phyloP scores from a whole-genome alignment of 345 rosid species.

The Populus simonii region DNA sequence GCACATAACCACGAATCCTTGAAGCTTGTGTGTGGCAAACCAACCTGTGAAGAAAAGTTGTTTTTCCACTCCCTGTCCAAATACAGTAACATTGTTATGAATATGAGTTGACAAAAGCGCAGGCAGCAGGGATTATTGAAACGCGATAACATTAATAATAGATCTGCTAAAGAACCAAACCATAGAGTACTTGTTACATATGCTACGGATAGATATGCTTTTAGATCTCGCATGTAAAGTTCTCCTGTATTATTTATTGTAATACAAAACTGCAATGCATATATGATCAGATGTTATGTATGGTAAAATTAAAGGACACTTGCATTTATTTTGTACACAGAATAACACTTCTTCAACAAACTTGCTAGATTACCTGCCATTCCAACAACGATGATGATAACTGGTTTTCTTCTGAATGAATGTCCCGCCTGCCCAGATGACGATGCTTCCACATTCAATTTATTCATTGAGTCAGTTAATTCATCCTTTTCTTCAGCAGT shows the following conservation, averaged over 20 bases:
- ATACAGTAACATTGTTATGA: neutral
- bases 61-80: constrained; percentile 68
- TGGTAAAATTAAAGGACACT: no score
- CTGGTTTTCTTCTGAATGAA: constrained; percentile 67
- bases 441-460: constrained; percentile 38
- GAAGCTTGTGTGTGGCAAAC: constrained; percentile 68
- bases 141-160: neutral
- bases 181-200: no score
- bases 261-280: no score
- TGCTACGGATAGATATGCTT: no score
- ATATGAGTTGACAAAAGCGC: neutral
- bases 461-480: constrained; percentile 54
- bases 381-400: constrained; percentile 68
- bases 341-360: neutral
- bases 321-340: neutral
- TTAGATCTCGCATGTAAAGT: neutral
- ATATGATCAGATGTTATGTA: neutral
- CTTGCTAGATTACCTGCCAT: constrained; percentile 59
- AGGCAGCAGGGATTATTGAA: neutral
- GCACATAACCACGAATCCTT: constrained; percentile 60
- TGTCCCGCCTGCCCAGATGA: constrained; percentile 30
- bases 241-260: neutral
- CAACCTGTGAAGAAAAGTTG: constrained; percentile 70
- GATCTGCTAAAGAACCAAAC: no score
- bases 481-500: constrained; percentile 40